Evolutionary conservation across 805 yeast species (phyloP).

Genomic region (Candida tallmaniae): DNA sequence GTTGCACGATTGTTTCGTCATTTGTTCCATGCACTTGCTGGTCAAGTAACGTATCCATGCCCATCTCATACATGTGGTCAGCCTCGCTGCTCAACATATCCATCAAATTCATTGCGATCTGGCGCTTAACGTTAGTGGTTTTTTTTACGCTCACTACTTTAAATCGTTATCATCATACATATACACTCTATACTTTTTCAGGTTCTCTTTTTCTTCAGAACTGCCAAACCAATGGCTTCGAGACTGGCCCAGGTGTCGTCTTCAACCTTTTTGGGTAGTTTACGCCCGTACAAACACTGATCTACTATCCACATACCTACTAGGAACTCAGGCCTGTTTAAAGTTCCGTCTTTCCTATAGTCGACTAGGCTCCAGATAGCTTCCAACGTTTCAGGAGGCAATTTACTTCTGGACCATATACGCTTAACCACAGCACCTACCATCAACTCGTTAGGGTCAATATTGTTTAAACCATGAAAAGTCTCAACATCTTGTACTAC

Average conservation of each 20-base stretch:
- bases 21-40: constrained; percentile 2
- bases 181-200: too few species aligned
- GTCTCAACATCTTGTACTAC: constrained; percentile 19
- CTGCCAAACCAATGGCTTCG: constrained; percentile 41
- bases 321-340: constrained; percentile 76
- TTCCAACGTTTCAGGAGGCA: constrained; percentile 54
- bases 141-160: too few species aligned
- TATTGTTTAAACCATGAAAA: constrained; percentile 27
- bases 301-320: constrained; percentile 99
- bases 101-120: constrained; percentile 38
- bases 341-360: constrained; percentile 61
- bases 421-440: constrained; percentile 67
- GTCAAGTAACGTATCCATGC: constrained; percentile 9
- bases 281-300: constrained; percentile 91
- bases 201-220: constrained; percentile 33
- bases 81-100: constrained; percentile 35
- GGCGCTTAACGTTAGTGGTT: too few species aligned
- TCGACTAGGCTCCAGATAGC: constrained; percentile 74
- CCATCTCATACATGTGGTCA: constrained; percentile 13
- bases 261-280: constrained; percentile 68
- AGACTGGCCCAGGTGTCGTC: constrained; percentile 80
- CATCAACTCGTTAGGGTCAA: constrained; percentile 29
- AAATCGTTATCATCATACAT: too few species aligned
- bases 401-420: constrained; percentile 74
- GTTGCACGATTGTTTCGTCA: constrained; percentile 8